Evolutionary conservation across 441 rosid species (phyloP).

Genomic region (Arabidopsis lyrata): DNA sequence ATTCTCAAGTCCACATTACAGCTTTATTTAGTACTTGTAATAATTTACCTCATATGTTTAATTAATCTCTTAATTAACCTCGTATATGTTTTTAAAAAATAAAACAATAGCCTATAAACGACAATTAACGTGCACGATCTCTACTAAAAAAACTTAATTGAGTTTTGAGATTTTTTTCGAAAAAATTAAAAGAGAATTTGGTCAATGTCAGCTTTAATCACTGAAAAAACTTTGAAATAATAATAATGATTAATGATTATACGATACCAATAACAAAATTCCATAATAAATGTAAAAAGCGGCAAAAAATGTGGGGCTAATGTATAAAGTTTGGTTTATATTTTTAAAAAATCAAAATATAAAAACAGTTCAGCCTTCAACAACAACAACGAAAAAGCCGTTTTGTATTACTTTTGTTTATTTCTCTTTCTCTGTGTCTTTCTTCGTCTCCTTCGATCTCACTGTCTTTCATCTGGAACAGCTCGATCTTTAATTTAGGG

Average conservation of each 20-base stretch:
- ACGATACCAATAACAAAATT: not conserved
- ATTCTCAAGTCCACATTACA: not conserved
- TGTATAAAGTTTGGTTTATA: not conserved
- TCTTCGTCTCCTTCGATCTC: slow-evolving; percentile 33
- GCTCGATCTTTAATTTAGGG: slow-evolving; percentile 36
- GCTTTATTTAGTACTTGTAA: slow-evolving; percentile 30
- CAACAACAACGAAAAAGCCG: slow-evolving; percentile 46
- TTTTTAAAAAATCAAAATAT: not conserved
- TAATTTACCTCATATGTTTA: slow-evolving; percentile 31
- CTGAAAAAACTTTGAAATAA: slow-evolving; percentile 12
- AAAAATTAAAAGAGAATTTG: slow-evolving; percentile 27
- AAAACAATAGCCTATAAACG: slow-evolving; percentile 6
- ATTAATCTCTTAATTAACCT: slow-evolving; percentile 8
- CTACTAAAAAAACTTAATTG: not conserved
- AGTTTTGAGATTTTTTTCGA: not conserved
- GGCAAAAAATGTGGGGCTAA: slow-evolving; percentile 42
- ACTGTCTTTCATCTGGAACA: slow-evolving; percentile 23
- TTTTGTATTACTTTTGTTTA: slow-evolving; percentile 27
- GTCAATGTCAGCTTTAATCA: slow-evolving; percentile 45
- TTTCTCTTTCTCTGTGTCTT: not conserved
- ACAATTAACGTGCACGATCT: slow-evolving; percentile 38
- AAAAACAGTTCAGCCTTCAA: slow-evolving; percentile 17
- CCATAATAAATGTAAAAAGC: slow-evolving; percentile 18
- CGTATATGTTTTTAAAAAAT: not conserved
- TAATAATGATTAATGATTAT: slow-evolving; percentile 40